Conservation (phyloP, 257 asterid genomes). For the Petunia axillaris region DNA sequence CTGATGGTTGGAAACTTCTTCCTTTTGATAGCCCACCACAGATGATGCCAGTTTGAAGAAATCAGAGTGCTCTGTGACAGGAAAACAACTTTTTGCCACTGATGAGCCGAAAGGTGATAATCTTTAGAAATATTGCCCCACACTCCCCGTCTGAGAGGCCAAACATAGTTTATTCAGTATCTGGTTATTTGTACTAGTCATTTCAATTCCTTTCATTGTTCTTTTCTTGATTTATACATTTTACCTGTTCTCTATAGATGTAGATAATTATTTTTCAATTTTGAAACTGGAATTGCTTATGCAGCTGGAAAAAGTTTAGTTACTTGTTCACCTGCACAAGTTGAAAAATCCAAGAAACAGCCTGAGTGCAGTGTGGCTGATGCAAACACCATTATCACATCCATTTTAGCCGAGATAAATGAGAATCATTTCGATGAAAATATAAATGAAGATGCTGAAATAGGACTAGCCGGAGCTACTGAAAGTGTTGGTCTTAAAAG, state of each 20-base stretch:
- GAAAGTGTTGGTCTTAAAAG: slow-evolving; percentile 18
- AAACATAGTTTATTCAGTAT: not conserved
- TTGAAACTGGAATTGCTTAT: slow-evolving; percentile 27
- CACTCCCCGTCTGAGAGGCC: not conserved
- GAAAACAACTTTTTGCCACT: slow-evolving; percentile 30
- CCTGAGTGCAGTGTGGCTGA: slow-evolving; percentile 27
- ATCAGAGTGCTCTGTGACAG: slow-evolving; percentile 23
- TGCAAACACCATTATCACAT: slow-evolving; percentile 22
- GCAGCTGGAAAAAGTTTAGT: slow-evolving; percentile 41
- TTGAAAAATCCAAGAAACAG: slow-evolving; percentile 30
- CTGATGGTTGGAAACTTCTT: slow-evolving; percentile 31
- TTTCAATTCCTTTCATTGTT: not conserved
- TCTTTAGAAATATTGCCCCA: slow-evolving; percentile 2
- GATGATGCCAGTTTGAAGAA: slow-evolving; percentile 39
- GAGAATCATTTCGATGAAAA: slow-evolving; percentile 20
- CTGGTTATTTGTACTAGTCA: slow-evolving; percentile 11
- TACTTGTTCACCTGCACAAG: slow-evolving; percentile 28
- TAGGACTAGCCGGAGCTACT: not conserved
- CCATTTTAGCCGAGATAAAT: slow-evolving; percentile 11
- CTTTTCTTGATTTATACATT: slow-evolving; percentile 1
- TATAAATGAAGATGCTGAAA: slow-evolving; percentile 29
- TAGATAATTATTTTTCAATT: slow-evolving; percentile 14
- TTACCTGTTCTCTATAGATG: slow-evolving; percentile 17
- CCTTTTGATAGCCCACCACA: slow-evolving; percentile 43
- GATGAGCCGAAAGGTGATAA: slow-evolving; percentile 42